phyloP scores from a whole-genome alignment of 345 rosid species.

The Gynandropsis gynandra region DNA sequence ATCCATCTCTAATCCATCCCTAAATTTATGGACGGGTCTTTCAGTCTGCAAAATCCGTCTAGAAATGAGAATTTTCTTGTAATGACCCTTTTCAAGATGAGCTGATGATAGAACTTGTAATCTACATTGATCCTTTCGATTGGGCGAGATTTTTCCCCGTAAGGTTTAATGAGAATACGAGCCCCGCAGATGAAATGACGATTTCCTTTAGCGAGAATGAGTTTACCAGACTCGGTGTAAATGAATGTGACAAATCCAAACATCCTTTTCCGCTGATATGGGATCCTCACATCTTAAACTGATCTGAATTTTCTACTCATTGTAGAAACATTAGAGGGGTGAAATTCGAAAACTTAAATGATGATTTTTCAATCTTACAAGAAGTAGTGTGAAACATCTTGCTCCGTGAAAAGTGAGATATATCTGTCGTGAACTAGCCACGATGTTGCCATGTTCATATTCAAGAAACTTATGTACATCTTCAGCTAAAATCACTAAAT shows the following conservation, averaged over 20 bases:
- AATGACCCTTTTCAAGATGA: no score
- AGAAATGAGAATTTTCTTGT: no score
- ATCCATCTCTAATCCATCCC: no score
- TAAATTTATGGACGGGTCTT: no score
- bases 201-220: constrained; percentile 70
- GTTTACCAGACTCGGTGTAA: constrained; percentile 57
- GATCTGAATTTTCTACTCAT: constrained; percentile 65
- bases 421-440: constrained; percentile 72
- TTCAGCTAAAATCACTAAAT: constrained; percentile 75
- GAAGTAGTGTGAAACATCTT: constrained; percentile 80
- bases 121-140: no score
- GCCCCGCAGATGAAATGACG: constrained; percentile 89
- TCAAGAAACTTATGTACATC: constrained; percentile 64
- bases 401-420: constrained; percentile 81
- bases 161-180: constrained; percentile 94
- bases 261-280: constrained; percentile 90
- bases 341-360: no score
- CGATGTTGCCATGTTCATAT: constrained; percentile 46
- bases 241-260: constrained; percentile 88
- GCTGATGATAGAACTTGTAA: no score
- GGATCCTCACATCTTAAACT: constrained; percentile 94
- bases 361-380: constrained; percentile 26
- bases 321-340: neutral
- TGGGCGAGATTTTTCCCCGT: constrained; percentile 79
- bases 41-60: no score